These are phyloP conservation scores for Hyaloscypha hepaticicola DNA, from an alignment of 495 filamentous ascomycete species.

Conservation along the genomic window DNA sequence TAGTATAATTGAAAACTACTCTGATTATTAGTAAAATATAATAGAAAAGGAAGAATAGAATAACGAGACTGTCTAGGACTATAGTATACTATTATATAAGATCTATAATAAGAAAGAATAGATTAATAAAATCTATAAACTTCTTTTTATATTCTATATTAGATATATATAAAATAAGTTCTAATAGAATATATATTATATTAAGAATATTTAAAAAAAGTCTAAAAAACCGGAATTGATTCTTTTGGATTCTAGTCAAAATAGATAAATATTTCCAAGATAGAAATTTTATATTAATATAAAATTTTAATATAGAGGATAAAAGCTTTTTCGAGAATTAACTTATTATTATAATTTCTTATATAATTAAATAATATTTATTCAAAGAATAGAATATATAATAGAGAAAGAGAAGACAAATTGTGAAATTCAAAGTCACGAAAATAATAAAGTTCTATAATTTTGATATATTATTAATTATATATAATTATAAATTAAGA, in stretches of 20 bases:
- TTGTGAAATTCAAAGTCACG: not conserved
- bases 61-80: not conserved
- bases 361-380: not conserved
- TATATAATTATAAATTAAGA: not conserved
- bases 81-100: not conserved
- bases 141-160: conserved; percentile 2
- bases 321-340: not conserved
- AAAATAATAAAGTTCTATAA: not conserved
- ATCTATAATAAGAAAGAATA: conserved; percentile 1
- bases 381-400: not conserved
- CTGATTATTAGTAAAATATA: not conserved
- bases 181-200: not conserved
- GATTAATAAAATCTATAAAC: not conserved
- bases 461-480: conserved; percentile 1
- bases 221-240: not conserved
- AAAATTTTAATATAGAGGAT: not conserved
- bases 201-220: not conserved
- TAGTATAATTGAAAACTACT: not conserved
- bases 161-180: not conserved
- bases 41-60: not conserved
- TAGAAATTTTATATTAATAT: conserved; percentile 1
- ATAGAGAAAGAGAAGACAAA: conserved; percentile 1
- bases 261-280: not conserved
- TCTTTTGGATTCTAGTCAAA: not conserved
- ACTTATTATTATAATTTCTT: not conserved